These are phyloP conservation scores for Syzygium malaccense DNA, from an alignment of 441 rosid genomes.

Conservation along the genomic window DNA sequence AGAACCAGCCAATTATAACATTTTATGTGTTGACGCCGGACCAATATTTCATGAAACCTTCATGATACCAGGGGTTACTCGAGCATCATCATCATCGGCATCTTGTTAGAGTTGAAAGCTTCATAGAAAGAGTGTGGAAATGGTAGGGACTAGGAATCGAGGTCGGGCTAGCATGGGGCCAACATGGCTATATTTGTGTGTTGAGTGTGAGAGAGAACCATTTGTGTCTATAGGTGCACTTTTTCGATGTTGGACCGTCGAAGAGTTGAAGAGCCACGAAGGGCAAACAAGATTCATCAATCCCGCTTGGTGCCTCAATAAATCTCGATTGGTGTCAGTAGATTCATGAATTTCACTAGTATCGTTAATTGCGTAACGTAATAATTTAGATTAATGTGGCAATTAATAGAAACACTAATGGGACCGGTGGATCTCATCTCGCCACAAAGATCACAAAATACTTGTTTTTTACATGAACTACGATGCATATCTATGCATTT, in stretches of 20 bases:
- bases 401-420: neutral
- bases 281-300: neutral
- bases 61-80: neutral
- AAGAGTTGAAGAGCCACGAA: neutral
- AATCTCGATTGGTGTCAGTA: neutral
- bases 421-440: neutral
- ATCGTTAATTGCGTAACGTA: accelerated
- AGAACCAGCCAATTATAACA: neutral
- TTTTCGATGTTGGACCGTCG: constrained; percentile 37
- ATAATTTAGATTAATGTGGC: neutral
- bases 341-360: neutral
- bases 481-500: neutral
- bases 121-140: constrained; percentile 2
- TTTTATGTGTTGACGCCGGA: neutral
- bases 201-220: neutral
- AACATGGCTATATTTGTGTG: constrained; percentile 10
- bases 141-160: constrained; percentile 42
- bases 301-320: neutral
- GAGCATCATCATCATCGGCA: constrained; percentile 29
- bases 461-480: neutral
- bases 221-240: neutral
- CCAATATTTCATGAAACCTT: neutral
- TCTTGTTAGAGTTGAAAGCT: constrained; percentile 18
- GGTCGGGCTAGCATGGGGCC: constrained; percentile 23
- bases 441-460: neutral